Base-by-base conservation (phyloP, 768 basidiomycete genomes). In the Boletus huronensis region DNA sequence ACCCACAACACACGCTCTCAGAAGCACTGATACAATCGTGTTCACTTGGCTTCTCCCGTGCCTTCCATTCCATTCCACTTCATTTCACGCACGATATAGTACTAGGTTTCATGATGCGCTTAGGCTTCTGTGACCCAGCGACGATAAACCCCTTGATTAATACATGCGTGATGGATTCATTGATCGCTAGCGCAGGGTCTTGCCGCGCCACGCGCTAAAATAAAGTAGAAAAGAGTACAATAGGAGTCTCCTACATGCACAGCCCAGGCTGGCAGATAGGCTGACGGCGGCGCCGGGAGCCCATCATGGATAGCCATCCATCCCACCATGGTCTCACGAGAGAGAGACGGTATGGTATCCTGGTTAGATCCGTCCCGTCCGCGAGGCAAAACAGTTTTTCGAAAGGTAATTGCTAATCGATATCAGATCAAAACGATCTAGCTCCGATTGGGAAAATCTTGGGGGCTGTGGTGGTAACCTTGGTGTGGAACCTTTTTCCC, bases 371-470 rank as follows among this genome's bases (percentile, higher is more conserved):
- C 60, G 47, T 39, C 31, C 52, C 47, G 48, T 47, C 50, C 45
- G 23, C 41, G 17, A 58, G 50, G 17, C 19, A 38, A 39, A 10
- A 5, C 16, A 7, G 3, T 5, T 8, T 17, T 38, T 7, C 8
- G 9, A 52, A 62, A 32, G 42, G 14, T 25, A 45, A 58, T 54
- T 23, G 51, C 40, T 44, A 57, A 62, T 64, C 61, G 62, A 36
- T 44, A 64, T 60, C 58, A 48, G 53, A 63, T 55, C 48, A 48
- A 26, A 17, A 5, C 51, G 51, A 62, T 62, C 61, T 62, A 62
- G 34, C 53, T 58, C 61, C 61, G 42, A 52, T 55, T 50, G 38
- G 48, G 8, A 36, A 38, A 32, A 38, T 48, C 29, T 42, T 16
- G 25, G 29, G n/a, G 45, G 45, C 13, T 47, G 28, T 21, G 28